Percentiles rank a stretch among this genome's conserved stretches.
Conservation (phyloP, 2,329 filamentous ascomycete genomes). For the Colletotrichum sp. region DNA sequence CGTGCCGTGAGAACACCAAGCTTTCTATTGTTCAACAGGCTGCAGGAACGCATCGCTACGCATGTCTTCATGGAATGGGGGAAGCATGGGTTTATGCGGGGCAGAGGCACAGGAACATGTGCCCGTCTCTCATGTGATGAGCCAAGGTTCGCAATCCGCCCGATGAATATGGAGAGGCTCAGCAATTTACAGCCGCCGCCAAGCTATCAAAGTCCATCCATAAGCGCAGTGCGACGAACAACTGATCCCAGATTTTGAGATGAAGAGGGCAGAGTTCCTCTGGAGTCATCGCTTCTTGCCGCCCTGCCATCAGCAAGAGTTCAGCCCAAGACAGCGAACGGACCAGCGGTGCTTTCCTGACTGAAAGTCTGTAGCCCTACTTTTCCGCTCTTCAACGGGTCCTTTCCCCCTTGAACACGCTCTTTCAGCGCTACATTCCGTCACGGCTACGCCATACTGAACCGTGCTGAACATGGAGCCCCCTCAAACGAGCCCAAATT, state of each 20-base stretch:
- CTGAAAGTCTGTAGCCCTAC: neutral
- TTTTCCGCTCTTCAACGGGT: neutral
- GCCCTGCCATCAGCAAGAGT: neutral
- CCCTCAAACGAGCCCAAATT: neutral
- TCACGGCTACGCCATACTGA: conserved; percentile 4
- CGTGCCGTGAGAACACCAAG: neutral
- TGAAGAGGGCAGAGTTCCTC: neutral
- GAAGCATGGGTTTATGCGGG: neutral
- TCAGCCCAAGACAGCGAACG: neutral
- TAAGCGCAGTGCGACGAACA: neutral
- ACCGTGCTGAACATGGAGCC: neutral
- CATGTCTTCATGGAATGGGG: neutral
- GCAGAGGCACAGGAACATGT: neutral
- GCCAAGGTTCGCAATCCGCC: neutral
- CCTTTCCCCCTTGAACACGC: neutral
- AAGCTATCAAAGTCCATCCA: neutral
- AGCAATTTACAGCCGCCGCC: neutral
- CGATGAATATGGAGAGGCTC: neutral
- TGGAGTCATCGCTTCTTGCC: neutral
- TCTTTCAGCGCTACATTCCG: neutral
- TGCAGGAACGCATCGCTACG: neutral
- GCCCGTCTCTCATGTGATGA: neutral
- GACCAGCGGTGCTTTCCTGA: neutral
- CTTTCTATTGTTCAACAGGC: neutral
- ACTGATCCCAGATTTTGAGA: neutral